Evolutionary conservation across 2,329 filamentous ascomycete species (phyloP), one percentile per base, ranked within the genome.

Genomic region (Rhynchosporium secalis): DNA sequence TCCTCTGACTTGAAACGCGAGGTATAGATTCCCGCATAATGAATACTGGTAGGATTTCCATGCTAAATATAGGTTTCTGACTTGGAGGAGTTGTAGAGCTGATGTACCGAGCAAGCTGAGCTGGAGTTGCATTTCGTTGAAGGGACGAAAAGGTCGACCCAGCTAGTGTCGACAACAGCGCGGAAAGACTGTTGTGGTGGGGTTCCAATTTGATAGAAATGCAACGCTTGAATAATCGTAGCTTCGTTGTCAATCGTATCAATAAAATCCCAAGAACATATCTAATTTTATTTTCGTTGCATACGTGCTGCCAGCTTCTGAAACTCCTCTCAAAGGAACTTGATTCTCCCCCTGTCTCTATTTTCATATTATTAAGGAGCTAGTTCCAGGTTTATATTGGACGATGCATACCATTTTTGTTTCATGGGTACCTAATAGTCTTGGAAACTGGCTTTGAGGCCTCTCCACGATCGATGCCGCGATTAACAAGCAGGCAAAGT

Each of bases 101-200:
- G 28, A 36, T 49, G 47, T 15, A 49, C 29, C 29, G 47, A 49
- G 47, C 47, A 49, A 49, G 28, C 28, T 49, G 13, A 6, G 47
- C 47, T 33, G 12, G 47, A 49, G 10, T 49, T 49, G n/a, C 29
- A 49, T 36, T 36, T 49, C 8, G 29, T 49, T 4, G 47, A 49
- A 49, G 47, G 47, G 47, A 49, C 47, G 13, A 49, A 49, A 29
- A 49, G 47, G 29, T 49, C 47, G 29, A 29, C 29, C 47, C 15
- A 49, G 47, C 47, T 36, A 15, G 29, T 49, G 29, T 49, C 47
- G 29, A 49, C 47, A 49, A 49, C 29, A 36, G 47, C 47, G 47
- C 47, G 47, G 47, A 49, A 48, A 48, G 46, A 49, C 47, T 49
- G 46, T 31, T 48, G 47, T 49, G 29, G 47, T 36, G 47, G 47